A percentile compares a stretch with the other conserved stretches of the same genome.
Evolutionary conservation across 805 yeast genomes (phyloP).

Genomic region (Tetrapisispora iriomotensis): DNA sequence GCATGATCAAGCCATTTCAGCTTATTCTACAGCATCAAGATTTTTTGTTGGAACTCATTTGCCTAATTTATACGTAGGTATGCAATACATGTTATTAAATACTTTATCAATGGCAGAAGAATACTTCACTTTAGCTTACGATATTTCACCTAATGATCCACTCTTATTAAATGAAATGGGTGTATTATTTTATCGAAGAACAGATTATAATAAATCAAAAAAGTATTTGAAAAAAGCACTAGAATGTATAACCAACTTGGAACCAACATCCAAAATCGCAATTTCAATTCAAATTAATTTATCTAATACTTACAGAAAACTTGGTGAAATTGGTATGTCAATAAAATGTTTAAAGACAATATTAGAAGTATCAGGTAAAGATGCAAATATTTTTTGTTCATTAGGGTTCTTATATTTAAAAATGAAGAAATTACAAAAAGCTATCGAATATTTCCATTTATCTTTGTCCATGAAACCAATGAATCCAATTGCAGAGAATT

Average conservation of each 20-base stretch:
- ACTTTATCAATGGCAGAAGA: slow-evolving; percentile 79
- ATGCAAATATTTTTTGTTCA: slow-evolving; percentile 70
- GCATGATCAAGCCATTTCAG: slow-evolving; percentile 96
- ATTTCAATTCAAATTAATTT: slow-evolving; percentile 74
- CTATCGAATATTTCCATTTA: slow-evolving; percentile 69
- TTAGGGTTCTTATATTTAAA: slow-evolving; percentile 77
- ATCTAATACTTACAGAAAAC: slow-evolving; percentile 77
- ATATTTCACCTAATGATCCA: slow-evolving; percentile 80
- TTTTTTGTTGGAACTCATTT: slow-evolving; percentile 84
- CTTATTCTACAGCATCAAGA: slow-evolving; percentile 91
- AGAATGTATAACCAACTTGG: slow-evolving; percentile 53
- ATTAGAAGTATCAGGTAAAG: slow-evolving; percentile 54
- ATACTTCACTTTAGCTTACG: slow-evolving; percentile 64
- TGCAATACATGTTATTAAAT: slow-evolving; percentile 89
- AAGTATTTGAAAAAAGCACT: slow-evolving; percentile 60
- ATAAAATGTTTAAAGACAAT: slow-evolving; percentile 70
- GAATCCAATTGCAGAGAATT: slow-evolving; percentile 77
- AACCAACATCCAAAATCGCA: slow-evolving; percentile 77
- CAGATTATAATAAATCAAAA: slow-evolving; percentile 60
- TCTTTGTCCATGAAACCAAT: slow-evolving; percentile 71
- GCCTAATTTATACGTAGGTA: slow-evolving; percentile 84
- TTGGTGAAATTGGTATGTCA: slow-evolving; percentile 54
- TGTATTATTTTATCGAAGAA: slow-evolving; percentile 74
- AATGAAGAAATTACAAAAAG: slow-evolving; percentile 49
- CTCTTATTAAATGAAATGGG: slow-evolving; percentile 84